Evolutionary conservation across 2,329 filamentous ascomycete species (phyloP).

Genomic region (Fusarium odoratissimum): DNA sequence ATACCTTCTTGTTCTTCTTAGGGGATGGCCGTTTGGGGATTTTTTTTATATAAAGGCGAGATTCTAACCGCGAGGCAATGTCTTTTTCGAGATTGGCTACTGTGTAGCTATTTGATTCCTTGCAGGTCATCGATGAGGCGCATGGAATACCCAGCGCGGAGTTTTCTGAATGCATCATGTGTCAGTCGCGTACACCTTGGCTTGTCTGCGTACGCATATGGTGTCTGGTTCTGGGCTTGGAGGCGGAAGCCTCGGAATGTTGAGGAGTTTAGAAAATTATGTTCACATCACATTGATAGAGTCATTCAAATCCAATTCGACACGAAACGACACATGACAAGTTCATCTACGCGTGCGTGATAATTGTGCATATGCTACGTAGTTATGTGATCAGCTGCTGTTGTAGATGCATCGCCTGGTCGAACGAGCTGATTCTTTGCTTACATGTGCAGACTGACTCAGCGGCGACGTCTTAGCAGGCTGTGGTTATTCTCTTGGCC

Average conservation of each 20-base stretch:
- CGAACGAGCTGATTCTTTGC: constrained; percentile 1
- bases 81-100: constrained; percentile 37
- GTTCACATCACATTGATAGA: constrained; percentile 4
- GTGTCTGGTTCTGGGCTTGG: constrained; percentile 24
- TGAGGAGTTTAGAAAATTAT: constrained; percentile 25
- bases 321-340: background rate
- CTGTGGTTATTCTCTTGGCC: background rate
- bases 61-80: constrained; percentile 27
- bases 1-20: constrained; percentile 37
- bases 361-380: background rate
- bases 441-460: background rate
- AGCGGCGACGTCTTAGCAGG: background rate
- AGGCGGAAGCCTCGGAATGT: constrained; percentile 37
- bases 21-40: constrained; percentile 49
- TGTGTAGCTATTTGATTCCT: constrained; percentile 37
- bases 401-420: background rate
- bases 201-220: constrained; percentile 14
- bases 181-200: constrained; percentile 3
- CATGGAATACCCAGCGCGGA: constrained; percentile 42
- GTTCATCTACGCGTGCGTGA: background rate
- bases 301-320: constrained; percentile 1
- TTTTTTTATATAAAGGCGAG: constrained; percentile 14
- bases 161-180: constrained; percentile 40
- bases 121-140: constrained; percentile 44
- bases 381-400: background rate